A percentile compares a stretch with the other conserved stretches of the same genome.
Conservation (phyloP, 352 stramenopile species). For the Blastocystis hominis region DNA sequence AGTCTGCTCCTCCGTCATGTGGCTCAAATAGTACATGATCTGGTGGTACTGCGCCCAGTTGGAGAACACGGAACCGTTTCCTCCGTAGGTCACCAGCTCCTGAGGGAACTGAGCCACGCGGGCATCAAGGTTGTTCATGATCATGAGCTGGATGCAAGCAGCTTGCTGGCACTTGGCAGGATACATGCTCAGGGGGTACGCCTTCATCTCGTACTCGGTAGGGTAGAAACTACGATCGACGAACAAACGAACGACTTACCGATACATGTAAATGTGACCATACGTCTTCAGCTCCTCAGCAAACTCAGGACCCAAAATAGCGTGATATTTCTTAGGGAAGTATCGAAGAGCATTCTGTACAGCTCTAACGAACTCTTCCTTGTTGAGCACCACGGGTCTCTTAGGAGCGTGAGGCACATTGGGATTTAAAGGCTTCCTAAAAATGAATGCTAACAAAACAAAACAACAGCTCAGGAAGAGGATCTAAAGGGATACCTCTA, state of each 20-base stretch:
- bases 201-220: conserved; percentile 75
- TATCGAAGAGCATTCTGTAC: conserved; percentile 76
- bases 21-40: conserved; percentile 74
- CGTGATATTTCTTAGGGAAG: conserved; percentile 71
- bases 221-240: conserved; percentile 66
- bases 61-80: conserved; percentile 76
- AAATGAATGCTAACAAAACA: neutral
- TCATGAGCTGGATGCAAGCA: conserved; percentile 76
- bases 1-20: conserved; percentile 77
- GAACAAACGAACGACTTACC: conserved; percentile 6
- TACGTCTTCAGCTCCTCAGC: conserved; percentile 74
- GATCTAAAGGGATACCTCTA: conserved; percentile 41
- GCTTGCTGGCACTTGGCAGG: conserved; percentile 69
- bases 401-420: conserved; percentile 35
- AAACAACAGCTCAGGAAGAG: neutral
- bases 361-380: conserved; percentile 59
- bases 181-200: conserved; percentile 72
- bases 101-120: conserved; percentile 75
- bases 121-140: conserved; percentile 78
- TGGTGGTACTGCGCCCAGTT: conserved; percentile 79
- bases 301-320: conserved; percentile 70
- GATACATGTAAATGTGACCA: conserved; percentile 80
- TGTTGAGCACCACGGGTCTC: conserved; percentile 24
- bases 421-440: conserved; percentile 31
- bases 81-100: conserved; percentile 76